Evolutionary conservation across 148 eudicot genomes (phyloP).

Genomic region (Polygonum aviculare): DNA sequence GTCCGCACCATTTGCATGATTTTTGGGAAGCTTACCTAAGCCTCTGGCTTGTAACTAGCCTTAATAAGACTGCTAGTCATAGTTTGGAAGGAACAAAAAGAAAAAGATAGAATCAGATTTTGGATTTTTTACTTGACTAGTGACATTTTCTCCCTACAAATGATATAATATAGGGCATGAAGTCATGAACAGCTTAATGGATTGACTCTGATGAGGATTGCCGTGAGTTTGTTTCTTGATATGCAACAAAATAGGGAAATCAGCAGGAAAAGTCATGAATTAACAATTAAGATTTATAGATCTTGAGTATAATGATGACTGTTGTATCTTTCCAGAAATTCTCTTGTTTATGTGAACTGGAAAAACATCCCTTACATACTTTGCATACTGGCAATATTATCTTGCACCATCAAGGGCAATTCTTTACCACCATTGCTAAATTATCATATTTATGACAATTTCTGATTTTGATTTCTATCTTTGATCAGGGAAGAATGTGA

Average conservation of each 20-base stretch:
- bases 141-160: not conserved
- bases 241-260: not conserved
- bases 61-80: not conserved
- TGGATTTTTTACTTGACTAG: not conserved
- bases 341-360: not conserved
- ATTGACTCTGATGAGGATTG: not conserved
- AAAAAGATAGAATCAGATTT: not conserved
- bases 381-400: not conserved
- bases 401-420: not conserved
- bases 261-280: not conserved
- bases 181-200: not conserved
- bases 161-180: not conserved
- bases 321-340: not conserved
- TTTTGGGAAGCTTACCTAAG: not conserved
- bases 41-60: not conserved
- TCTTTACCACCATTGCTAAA: not conserved
- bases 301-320: not conserved
- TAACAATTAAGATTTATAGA: not conserved
- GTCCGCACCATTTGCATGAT: not conserved
- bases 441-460: not conserved
- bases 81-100: not conserved
- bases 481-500: conserved; percentile 71
- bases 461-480: conserved; percentile 8
- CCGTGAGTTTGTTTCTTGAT: not conserved
- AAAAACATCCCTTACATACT: not conserved